phyloP scores from a whole-genome alignment of 73 alveolate species.

The Paramecium pentaurelia region DNA sequence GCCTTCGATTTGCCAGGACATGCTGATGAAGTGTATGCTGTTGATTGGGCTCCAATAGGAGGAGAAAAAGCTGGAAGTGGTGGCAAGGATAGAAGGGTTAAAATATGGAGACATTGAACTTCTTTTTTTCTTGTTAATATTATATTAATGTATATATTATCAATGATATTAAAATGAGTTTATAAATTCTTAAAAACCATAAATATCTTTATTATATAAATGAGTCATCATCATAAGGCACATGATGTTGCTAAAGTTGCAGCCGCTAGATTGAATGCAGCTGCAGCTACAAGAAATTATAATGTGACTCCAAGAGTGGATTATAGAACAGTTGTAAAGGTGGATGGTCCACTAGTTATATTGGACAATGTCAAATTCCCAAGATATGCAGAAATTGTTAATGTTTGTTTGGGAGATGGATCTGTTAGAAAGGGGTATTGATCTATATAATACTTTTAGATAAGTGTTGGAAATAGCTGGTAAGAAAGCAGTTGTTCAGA shows the following conservation, averaged over 20 bases:
- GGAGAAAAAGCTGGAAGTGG: slow-evolving; percentile 99
- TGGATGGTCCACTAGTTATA: slow-evolving; percentile 99
- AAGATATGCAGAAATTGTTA: slow-evolving; percentile 96
- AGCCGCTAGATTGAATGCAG: slow-evolving; percentile 61
- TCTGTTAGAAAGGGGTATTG: slow-evolving; percentile 93
- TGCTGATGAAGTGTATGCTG: slow-evolving; percentile 98
- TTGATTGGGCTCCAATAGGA: slow-evolving; percentile 98
- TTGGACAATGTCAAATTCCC: slow-evolving; percentile 99
- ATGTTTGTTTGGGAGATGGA: slow-evolving; percentile 98
- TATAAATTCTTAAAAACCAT: slow-evolving; percentile 10
- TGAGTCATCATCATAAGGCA: slow-evolving; percentile 20
- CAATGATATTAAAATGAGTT: background rate
- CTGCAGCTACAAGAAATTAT: slow-evolving; percentile 78
- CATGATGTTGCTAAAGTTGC: background rate
- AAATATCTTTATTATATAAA: background rate
- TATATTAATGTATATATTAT: background rate
- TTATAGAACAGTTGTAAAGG: slow-evolving; percentile 98
- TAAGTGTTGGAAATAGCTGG: slow-evolving; percentile 99
- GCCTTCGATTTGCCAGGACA: slow-evolving; percentile 88
- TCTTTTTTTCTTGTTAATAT: background rate
- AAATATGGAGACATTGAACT: slow-evolving; percentile 92
- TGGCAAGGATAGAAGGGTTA: slow-evolving; percentile 91
- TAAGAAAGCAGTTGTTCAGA: slow-evolving; percentile 97
- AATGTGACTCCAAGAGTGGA: slow-evolving; percentile 97
- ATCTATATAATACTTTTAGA: background rate